Evolutionary conservation across 768 basidiomycete genomes (phyloP).

Genomic region (Tricholoma hemisulphureum): DNA sequence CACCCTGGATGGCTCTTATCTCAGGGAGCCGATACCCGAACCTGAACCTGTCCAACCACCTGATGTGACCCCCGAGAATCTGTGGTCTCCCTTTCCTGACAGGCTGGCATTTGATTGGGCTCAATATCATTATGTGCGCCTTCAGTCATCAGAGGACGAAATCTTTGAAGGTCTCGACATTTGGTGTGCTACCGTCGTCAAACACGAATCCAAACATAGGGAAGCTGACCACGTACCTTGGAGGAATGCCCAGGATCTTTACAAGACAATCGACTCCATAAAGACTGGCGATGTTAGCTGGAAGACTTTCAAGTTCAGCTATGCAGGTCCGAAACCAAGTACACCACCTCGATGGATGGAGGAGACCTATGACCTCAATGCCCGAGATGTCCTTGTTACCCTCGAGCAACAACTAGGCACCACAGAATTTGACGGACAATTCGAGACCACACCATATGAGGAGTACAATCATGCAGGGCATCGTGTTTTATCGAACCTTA

Average conservation of each 20-base stretch:
- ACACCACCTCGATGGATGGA: not conserved
- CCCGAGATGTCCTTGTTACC: too few species aligned
- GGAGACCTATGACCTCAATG: too few species aligned
- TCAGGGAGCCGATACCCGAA: not conserved
- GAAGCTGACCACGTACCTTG: not conserved
- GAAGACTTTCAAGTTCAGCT: conserved; percentile 18
- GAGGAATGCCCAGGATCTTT: conserved; percentile 19
- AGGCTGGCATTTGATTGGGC: too few species aligned
- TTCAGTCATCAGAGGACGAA: not conserved
- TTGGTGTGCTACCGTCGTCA: conserved; percentile 3
- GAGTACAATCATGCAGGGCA: too few species aligned
- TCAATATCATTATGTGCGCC: too few species aligned
- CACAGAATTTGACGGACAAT: too few species aligned
- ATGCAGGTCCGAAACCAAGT: conserved; percentile 17
- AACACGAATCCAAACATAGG: not conserved
- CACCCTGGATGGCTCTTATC: not conserved
- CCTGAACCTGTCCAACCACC: not conserved
- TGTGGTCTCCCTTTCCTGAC: conserved; percentile 9
- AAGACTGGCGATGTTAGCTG: conserved; percentile 22
- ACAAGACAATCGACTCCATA: conserved; percentile 23
- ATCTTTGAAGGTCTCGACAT: conserved; percentile 6
- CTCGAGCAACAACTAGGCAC: too few species aligned
- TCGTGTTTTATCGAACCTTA: too few species aligned
- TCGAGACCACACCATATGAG: too few species aligned
- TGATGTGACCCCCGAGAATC: not conserved